Base-by-base conservation (phyloP, 768 basidiomycete species). In the Tylopilus sp. region DNA sequence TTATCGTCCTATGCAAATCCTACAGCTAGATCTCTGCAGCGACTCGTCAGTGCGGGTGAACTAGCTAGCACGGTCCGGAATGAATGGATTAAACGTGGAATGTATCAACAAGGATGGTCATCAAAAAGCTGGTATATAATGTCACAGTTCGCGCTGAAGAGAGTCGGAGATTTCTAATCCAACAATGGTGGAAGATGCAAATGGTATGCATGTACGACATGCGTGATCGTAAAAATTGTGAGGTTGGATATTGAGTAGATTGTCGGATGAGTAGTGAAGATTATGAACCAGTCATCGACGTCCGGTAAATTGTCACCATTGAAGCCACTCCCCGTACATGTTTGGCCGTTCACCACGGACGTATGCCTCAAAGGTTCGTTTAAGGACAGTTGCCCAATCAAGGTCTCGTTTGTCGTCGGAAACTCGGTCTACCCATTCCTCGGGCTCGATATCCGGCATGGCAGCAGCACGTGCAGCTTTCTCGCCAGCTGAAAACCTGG, bases 341-440 rank as follows among this genome's bases (percentile, higher is more conserved):
- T 95, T 98, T 11, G 96, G 93, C 56, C 79, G 74, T 72, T 99
- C 96, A 16, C 88, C 91, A 38, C 96, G 84, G 56, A 99, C 67
- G 70, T 90, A 98, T 21, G 86, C 80, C 73, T 99, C 97, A 65
- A 97, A 98, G 38, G 92, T 93, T 66, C 97, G 80, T 74, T 98
- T 99, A 61, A 98, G 71, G 21, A 98, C 94, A 13, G 93, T 89
- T 24, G 89, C 82, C 97, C 97, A 99, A 61, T 87, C 82, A 50
- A 95, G 75, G 63, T 96, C 94, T 37, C 85, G 81, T 65, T 82
- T 80, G 71, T 94, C 91, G 54, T 85, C 80, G 17, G 73, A 74
- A 4, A 83, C 73, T 26, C 59, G 62, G 46, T 75, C 75, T 19
- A 76, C 75, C 44, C 72, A 74, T 44, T 71, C 72, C 46, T 71